Evolutionary conservation across 305 asterid species (phyloP).

Genomic region (Fraxinus platypoda): DNA sequence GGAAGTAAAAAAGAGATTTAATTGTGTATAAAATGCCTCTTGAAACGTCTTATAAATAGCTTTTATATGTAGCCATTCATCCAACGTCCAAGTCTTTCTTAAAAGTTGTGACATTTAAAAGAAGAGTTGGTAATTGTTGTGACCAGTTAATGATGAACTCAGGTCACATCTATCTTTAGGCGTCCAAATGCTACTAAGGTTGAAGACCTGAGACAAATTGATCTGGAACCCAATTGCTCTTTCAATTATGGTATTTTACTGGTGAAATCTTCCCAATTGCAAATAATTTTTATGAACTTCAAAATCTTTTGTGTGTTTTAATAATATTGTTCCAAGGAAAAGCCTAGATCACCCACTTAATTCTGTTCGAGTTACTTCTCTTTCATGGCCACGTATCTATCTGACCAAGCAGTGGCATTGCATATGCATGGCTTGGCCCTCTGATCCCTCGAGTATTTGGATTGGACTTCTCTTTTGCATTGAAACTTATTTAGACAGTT

Average conservation of each 20-base stretch:
- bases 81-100: too few relatives aligned
- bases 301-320: too few relatives aligned
- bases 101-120: not conserved
- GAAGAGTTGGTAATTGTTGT: not conserved
- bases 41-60: not conserved
- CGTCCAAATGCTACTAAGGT: too few relatives aligned
- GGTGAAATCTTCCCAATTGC: too few relatives aligned
- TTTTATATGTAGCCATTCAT: not conserved
- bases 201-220: too few relatives aligned
- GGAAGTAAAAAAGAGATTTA: not conserved
- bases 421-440: not conserved
- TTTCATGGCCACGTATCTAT: not conserved
- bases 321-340: not conserved
- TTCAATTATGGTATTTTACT: too few relatives aligned
- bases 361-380: not conserved
- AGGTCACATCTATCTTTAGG: too few relatives aligned
- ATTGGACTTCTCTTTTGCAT: not conserved
- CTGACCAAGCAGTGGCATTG: not conserved
- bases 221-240: too few relatives aligned
- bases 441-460: not conserved
- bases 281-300: too few relatives aligned
- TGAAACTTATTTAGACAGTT: not conserved
- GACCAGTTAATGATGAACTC: too few relatives aligned
- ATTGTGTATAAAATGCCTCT: not conserved
- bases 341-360: not conserved